Evolutionary conservation across 495 filamentous ascomycete genomes (phyloP), one percentile per base, ranked within the genome.

Genomic region (Copromyces sp.): DNA sequence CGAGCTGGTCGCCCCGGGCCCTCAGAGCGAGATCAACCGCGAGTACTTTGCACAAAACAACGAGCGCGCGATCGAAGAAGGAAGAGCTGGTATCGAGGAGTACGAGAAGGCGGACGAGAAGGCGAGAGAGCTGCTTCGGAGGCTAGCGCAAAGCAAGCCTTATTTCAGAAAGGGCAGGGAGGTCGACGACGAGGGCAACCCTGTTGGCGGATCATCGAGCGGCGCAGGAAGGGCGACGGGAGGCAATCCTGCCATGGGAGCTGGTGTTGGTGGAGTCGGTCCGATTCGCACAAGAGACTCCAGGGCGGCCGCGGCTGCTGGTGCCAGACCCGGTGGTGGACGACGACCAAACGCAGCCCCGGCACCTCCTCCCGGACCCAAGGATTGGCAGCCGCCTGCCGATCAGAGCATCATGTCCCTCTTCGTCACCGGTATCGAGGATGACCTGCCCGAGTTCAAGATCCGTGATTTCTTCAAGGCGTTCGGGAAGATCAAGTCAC

Each of bases 91-190:
- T 3, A 86, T 90, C 0, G 88, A 94, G 73, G 93, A 93, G 76
- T 98, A 98, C 78, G 95, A 98, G 76, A 97, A 97, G 85, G 93
- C 94, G 12, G 95, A 99, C 75, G 94, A 97, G 81, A 97, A 97
- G 81, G 95, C 94, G 4, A 85, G 94, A 39, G 95, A 98, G 74
- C 85, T 99, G 32, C 82, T 99, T 75, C 86, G 92, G 77, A 84
- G 93, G 74, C 84, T 99, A 45, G 95, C 95, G 24, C 91, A 92
- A 72, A 97, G 93, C 80, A 93, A 97, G 78, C 95, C 95, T 0
- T 98, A 97, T 78, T 96, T 97, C 78, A 90, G 93, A 78, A 95
- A 93, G 81, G 89, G 94, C 39, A 85, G 91, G 53, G 82, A 92
- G 70, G 90, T 85, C 42, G 81, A 88, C 74, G 84, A 83, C 69